These are phyloP conservation scores for Xylaria sp. DNA, from an alignment of 2,329 filamentous ascomycete genomes.

Conservation along the genomic window DNA sequence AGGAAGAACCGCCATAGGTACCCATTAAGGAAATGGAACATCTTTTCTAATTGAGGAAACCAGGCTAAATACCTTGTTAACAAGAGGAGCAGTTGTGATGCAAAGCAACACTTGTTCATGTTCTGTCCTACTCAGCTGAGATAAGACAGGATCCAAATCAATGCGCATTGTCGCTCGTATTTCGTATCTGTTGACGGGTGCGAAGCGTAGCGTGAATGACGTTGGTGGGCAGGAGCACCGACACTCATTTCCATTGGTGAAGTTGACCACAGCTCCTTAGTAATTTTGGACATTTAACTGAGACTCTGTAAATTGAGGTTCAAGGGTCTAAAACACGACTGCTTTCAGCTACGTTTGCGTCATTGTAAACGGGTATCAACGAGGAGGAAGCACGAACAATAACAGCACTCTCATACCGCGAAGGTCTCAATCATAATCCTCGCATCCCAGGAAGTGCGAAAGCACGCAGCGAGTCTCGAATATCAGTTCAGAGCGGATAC, in stretches of 20 bases:
- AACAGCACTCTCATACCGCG: background rate
- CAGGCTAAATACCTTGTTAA: too few species aligned
- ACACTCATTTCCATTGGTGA: background rate
- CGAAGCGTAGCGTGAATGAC: background rate
- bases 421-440: background rate
- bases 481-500: background rate
- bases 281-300: background rate
- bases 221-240: background rate
- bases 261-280: background rate
- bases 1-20: too few species aligned
- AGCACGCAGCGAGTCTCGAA: constrained; percentile 4
- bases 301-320: background rate
- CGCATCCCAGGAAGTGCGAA: background rate
- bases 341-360: background rate
- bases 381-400: background rate
- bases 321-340: background rate
- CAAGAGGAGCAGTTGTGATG: too few species aligned
- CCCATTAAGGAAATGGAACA: too few species aligned
- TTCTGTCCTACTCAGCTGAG: too few species aligned
- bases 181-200: background rate
- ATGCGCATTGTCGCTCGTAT: background rate
- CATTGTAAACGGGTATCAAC: background rate
- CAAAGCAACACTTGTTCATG: too few species aligned
- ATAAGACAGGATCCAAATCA: background rate
- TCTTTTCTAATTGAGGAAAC: too few species aligned